These are phyloP conservation scores for Leccinum fibrillosum DNA, from an alignment of 768 basidiomycete genomes.

Conservation along the genomic window DNA sequence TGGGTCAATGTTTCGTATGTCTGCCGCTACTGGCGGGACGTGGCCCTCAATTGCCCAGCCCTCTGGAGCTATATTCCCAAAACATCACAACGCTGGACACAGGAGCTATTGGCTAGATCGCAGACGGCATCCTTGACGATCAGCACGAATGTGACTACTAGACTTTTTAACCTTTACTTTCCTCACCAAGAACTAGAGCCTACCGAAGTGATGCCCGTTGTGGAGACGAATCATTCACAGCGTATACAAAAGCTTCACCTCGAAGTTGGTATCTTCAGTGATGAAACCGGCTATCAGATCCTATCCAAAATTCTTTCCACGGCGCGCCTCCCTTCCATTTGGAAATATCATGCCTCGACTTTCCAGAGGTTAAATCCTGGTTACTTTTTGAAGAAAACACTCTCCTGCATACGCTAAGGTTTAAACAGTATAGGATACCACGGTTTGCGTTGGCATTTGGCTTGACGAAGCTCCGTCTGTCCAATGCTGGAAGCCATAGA, in stretches of 20 bases:
- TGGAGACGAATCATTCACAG: neutral
- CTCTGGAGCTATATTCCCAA: neutral
- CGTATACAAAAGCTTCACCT: neutral
- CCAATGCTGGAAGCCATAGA: neutral
- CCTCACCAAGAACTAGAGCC: neutral
- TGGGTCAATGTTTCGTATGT: neutral
- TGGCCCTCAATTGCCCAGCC: neutral
- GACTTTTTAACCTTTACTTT: neutral
- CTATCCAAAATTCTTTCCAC: neutral
- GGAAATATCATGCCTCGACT: neutral
- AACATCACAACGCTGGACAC: neutral
- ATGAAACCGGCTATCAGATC: neutral
- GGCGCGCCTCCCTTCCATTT: neutral
- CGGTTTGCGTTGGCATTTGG: neutral
- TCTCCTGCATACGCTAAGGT: neutral
- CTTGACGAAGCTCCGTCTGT: neutral
- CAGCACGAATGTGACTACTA: neutral
- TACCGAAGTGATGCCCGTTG: neutral
- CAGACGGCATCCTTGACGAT: neutral
- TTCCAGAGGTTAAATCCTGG: neutral
- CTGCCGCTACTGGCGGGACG: neutral
- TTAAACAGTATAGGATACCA: neutral
- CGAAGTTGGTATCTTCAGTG: neutral
- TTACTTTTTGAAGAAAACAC: neutral
- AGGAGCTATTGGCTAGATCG: neutral